Percentiles rank a stretch among this genome's conserved stretches.
phyloP scores from a whole-genome alignment of 2,329 filamentous ascomycete genomes.

The Trichoderma semiorbis region DNA sequence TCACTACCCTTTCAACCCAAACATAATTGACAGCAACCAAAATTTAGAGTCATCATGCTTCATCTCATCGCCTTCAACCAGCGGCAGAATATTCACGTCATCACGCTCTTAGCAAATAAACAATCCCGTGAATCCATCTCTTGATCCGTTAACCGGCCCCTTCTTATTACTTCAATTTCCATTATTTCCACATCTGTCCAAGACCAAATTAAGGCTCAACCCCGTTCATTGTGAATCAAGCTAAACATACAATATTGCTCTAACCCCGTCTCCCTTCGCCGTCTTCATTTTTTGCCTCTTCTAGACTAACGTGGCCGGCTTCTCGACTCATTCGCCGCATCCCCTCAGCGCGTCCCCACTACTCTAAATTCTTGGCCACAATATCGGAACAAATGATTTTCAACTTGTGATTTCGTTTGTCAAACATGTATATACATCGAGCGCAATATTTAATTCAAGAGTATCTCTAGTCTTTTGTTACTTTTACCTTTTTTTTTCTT shows the following conservation, averaged over 20 bases:
- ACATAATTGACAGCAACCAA: background rate
- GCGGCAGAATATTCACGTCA: background rate
- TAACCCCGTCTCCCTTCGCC: background rate
- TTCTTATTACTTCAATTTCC: background rate
- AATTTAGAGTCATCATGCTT: background rate
- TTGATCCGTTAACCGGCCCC: background rate
- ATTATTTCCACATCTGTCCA: background rate
- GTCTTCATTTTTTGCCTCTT: background rate
- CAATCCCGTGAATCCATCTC: background rate
- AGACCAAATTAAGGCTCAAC: background rate
- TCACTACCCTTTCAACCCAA: background rate
- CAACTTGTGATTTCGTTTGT: background rate
- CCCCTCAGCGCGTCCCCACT: constrained; percentile 1
- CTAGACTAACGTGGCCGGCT: background rate
- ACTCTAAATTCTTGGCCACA: background rate
- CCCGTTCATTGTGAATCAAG: background rate
- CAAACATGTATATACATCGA: background rate
- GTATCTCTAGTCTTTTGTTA: background rate
- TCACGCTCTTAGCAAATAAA: background rate
- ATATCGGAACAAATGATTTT: background rate
- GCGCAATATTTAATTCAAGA: background rate
- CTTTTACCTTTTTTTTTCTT: background rate
- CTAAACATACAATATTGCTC: background rate
- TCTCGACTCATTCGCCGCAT: constrained; percentile 6
- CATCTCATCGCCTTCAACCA: background rate